phyloP scores from a whole-genome alignment of 2,329 filamentous ascomycete genomes.

The Penicillium sp. region DNA sequence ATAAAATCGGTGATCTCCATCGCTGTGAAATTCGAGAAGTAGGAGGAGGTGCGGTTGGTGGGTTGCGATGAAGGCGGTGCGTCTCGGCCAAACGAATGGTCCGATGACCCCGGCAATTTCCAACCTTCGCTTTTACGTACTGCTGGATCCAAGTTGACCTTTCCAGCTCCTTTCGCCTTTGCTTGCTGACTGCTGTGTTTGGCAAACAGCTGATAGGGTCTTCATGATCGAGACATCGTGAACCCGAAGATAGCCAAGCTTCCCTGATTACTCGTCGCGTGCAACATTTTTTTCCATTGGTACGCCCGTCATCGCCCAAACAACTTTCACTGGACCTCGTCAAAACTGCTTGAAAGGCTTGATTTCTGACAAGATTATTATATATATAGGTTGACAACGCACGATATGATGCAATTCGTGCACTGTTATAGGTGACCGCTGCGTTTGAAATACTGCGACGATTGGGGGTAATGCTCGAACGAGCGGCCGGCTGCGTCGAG shows the following conservation, averaged over 20 bases:
- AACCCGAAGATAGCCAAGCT: not conserved
- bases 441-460: slow-evolving; percentile 23
- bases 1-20: slow-evolving; percentile 93
- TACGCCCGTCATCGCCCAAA: slow-evolving; percentile 18
- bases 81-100: slow-evolving; percentile 32
- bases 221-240: no score
- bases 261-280: not conserved
- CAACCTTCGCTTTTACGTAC: slow-evolving; percentile 13
- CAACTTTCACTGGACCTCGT: slow-evolving; percentile 13
- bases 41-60: slow-evolving; percentile 17
- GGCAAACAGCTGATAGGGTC: no score
- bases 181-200: not conserved
- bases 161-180: not conserved
- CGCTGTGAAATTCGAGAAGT: slow-evolving; percentile 9
- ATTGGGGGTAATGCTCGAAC: slow-evolving; percentile 48
- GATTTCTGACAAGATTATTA: not conserved
- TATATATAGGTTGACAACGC: not conserved
- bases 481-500: slow-evolving; percentile 47
- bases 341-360: slow-evolving; percentile 11
- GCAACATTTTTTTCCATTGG: slow-evolving; percentile 8
- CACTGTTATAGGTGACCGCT: slow-evolving; percentile 22
- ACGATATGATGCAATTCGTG: slow-evolving; percentile 27
- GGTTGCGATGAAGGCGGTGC: slow-evolving; percentile 27
- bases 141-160: slow-evolving; percentile 1
- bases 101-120: slow-evolving; percentile 25